Percentiles rank a stretch among this genome's conserved stretches.
phyloP scores from a whole-genome alignment of 1,284 basidiomycete genomes.

The Tilletia horrida region DNA sequence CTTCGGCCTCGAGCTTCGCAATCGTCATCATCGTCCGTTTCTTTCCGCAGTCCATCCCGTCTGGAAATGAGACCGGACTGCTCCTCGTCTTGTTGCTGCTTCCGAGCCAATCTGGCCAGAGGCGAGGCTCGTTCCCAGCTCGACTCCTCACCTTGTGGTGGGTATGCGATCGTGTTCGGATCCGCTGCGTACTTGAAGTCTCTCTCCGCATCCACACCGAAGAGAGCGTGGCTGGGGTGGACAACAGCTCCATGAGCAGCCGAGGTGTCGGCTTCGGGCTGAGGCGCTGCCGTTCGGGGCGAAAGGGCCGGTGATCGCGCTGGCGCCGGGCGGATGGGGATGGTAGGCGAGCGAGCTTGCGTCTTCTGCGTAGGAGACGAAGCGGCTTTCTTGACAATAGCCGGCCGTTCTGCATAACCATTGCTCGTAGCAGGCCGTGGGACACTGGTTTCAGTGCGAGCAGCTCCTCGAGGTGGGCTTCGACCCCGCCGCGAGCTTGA shows the following conservation, averaged over 20 bases:
- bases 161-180: background rate
- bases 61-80: background rate
- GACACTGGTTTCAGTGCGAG: background rate
- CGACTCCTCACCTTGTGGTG: background rate
- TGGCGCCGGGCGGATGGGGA: background rate
- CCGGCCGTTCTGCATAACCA: background rate
- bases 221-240: constrained; percentile 1
- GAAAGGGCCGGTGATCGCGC: background rate
- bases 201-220: background rate
- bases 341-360: background rate
- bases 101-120: constrained; percentile 6
- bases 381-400: background rate
- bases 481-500: constrained; percentile 8
- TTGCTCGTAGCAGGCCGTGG: background rate
- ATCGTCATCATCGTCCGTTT: background rate
- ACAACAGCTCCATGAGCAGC: background rate
- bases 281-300: constrained; percentile 6
- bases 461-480: constrained; percentile 7
- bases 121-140: constrained; percentile 17
- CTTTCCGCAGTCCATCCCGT: no score
- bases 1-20: background rate
- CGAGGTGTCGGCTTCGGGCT: background rate
- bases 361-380: background rate
- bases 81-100: background rate
- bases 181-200: background rate